Base-by-base conservation (phyloP, 2,329 filamentous ascomycete species). In the Daldinia sp. region DNA sequence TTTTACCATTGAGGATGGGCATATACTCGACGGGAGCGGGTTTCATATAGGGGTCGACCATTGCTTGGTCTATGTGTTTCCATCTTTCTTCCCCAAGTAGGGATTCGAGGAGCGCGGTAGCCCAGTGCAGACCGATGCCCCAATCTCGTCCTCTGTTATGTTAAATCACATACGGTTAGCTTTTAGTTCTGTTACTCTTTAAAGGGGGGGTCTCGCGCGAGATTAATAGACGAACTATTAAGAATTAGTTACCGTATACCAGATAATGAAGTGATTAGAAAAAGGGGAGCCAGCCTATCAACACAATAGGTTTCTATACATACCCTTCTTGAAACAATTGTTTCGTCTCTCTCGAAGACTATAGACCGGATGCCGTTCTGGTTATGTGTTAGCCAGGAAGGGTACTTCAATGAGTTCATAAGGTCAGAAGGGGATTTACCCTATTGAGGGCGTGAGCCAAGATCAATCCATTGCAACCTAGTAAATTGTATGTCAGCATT, bases 71-170 rank as follows among this genome's bases (percentile, higher is more conserved):
- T 18, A 72, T 63, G 50, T 68, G 71, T 9, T 61, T 53, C 74
- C 73, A 76, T 59, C 73, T 74, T 30, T 56, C 73, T 9, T 60
- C 42, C 35, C 74, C 74, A 1, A 75, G 4, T 59, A 61, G 15
- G 66, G 68, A 6, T 15, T 51, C 28, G 3, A 75, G 67, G n/a
- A 71, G 70, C 10, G 69, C 65, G 2, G 58, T 33, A 1, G 71
- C 62, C 74, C 74, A 76, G 65, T 74, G 74, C 48, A 70, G 74
- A 18, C 68, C 72, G 2, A 76, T 62, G 2, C 71, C 74, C 74
- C 74, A 76, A 61, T 76, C 74, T 10, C 74, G 73, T n/a, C 59
- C 59, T 23, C 67, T 67, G 33, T 37, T 53, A 9, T n/a, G n/a
- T 53, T 23, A 26, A 39, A 26, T 9, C 10, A 54, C 6, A 2